Evolutionary conservation across 2,329 filamentous ascomycete species (phyloP).

Genomic region (Macrophomina pseudophaseolina): DNA sequence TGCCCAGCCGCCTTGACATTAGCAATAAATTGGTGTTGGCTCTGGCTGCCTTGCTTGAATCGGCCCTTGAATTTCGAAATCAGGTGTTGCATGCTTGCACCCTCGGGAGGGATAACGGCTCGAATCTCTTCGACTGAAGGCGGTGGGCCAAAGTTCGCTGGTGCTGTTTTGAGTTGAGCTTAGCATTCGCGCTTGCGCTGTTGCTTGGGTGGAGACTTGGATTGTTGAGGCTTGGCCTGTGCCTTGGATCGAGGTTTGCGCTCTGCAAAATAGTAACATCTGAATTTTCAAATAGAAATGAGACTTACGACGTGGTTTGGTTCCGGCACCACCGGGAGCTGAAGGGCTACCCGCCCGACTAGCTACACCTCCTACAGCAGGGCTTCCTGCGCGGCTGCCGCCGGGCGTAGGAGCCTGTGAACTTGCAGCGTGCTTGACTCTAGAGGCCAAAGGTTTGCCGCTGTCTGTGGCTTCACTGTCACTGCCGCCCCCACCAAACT

Average conservation of each 20-base stretch:
- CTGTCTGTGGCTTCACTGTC: conserved; percentile 28
- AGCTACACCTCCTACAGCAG: conserved; percentile 38
- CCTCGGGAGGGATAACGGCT: conserved; percentile 49
- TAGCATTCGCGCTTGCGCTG: neutral
- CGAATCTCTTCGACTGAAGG: conserved; percentile 53
- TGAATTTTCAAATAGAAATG: neutral
- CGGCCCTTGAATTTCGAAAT: conserved; percentile 49
- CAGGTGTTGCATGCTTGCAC: conserved; percentile 50
- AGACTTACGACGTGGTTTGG: conserved; percentile 26
- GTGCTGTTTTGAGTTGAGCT: neutral
- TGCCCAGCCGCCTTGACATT: conserved; percentile 24
- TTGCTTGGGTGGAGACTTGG: too few species aligned
- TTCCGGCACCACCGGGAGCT: conserved; percentile 15
- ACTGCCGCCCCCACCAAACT: conserved; percentile 35
- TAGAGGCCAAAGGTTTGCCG: conserved; percentile 54
- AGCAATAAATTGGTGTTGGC: conserved; percentile 17
- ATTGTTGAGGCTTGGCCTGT: too few species aligned
- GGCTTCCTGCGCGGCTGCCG: conserved; percentile 60
- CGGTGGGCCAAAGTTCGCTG: conserved; percentile 33
- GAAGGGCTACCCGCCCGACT: conserved; percentile 40
- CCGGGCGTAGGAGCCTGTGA: conserved; percentile 55
- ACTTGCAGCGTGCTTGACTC: conserved; percentile 58
- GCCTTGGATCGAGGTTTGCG: too few species aligned
- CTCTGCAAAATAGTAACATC: neutral
- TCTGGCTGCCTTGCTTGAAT: conserved; percentile 31